These are phyloP conservation scores for Podaxis sp. DNA, from an alignment of 768 basidiomycete genomes.

Conservation along the genomic window DNA sequence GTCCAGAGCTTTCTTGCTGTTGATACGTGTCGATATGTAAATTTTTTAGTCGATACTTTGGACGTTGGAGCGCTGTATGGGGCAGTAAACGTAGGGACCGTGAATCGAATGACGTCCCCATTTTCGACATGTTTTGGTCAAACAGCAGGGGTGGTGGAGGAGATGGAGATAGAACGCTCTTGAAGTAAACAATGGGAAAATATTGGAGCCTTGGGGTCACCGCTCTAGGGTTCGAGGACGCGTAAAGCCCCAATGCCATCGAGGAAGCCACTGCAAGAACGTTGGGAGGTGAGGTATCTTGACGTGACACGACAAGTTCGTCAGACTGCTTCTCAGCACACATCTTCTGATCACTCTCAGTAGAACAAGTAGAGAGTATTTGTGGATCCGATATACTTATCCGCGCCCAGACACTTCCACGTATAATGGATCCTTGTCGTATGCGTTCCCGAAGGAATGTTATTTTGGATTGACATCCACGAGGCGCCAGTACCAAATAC, in stretches of 20 bases:
- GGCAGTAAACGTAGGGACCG: background rate
- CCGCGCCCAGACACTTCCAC: too few species aligned
- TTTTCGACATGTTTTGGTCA: background rate
- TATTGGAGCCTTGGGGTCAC: too few species aligned
- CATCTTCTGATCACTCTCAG: too few species aligned
- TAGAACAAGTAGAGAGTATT: too few species aligned
- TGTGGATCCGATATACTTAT: too few species aligned
- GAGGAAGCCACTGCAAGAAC: too few species aligned
- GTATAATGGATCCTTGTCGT: too few species aligned
- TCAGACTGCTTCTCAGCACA: too few species aligned
- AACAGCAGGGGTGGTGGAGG: background rate
- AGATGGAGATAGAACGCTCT: background rate
- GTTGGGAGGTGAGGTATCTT: too few species aligned
- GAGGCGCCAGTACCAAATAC: background rate
- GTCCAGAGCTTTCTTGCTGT: background rate
- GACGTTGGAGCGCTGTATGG: background rate
- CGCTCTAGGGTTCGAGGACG: too few species aligned
- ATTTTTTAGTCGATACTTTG: background rate
- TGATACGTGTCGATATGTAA: background rate
- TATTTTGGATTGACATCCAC: background rate
- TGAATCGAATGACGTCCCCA: background rate
- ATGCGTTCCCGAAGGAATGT: background rate
- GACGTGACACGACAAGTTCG: too few species aligned
- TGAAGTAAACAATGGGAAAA: background rate
- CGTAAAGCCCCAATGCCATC: too few species aligned